Evolutionary conservation across 2,329 filamentous ascomycete species (phyloP).

Genomic region (Aspergillus tubingensis): DNA sequence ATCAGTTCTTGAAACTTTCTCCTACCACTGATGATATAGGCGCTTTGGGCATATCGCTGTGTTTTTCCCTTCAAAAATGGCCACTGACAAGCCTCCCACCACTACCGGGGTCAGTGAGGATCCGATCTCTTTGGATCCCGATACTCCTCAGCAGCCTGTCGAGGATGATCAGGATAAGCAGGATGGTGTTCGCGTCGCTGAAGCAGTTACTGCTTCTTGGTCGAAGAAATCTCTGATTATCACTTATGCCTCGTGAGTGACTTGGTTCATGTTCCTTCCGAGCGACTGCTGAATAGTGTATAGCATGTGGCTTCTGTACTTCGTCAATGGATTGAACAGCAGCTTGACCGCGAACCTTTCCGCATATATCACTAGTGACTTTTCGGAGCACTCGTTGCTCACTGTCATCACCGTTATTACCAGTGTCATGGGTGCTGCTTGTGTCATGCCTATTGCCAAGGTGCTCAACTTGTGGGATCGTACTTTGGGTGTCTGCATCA

Average conservation of each 20-base stretch:
- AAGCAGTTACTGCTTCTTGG: constrained; percentile 49
- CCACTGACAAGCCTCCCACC: background rate
- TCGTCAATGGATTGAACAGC: constrained; percentile 44
- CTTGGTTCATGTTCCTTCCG: background rate
- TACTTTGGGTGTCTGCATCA: constrained; percentile 56
- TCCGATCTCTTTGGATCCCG: background rate
- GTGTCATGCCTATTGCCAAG: constrained; percentile 63
- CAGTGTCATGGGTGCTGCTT: constrained; percentile 57
- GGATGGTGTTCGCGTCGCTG: constrained; percentile 45
- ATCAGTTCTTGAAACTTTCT: background rate
- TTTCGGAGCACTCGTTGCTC: constrained; percentile 55
- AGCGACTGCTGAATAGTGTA: background rate
- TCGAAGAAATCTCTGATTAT: constrained; percentile 41
- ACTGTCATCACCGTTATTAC: constrained; percentile 57
- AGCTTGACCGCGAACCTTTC: constrained; percentile 44
- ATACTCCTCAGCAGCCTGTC: background rate
- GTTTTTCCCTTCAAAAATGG: background rate
- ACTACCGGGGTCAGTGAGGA: background rate
- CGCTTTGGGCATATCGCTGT: background rate
- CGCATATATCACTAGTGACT: constrained; percentile 57
- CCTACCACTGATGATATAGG: background rate
- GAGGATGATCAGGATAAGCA: constrained; percentile 19
- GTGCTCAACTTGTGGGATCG: constrained; percentile 65
- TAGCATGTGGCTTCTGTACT: constrained; percentile 48
- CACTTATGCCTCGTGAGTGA: constrained; percentile 43